Conservation (phyloP, 148 eudicot species). For the Arctostaphylos glauca region DNA sequence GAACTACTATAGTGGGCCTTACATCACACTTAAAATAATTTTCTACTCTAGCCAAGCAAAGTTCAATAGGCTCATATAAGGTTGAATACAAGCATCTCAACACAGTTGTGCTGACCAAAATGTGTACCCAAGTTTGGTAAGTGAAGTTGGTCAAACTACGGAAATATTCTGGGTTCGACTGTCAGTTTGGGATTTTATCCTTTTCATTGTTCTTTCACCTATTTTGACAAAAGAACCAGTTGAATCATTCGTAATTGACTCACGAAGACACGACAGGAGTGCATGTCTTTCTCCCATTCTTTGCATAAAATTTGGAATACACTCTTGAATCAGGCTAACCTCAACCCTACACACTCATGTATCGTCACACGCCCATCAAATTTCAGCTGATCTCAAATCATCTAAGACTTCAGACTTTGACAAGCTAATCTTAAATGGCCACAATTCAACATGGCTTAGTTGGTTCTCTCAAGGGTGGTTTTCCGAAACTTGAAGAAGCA, state of each 20-base stretch:
- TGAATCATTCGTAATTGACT: background rate
- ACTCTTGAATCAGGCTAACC: background rate
- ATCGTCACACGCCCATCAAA: background rate
- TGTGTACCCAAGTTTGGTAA: background rate
- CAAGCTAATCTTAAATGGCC: background rate
- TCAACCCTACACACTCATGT: background rate
- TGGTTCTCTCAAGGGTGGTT: background rate
- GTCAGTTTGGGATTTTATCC: background rate
- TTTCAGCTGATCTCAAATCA: background rate
- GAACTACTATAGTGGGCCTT: background rate
- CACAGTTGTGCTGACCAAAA: background rate
- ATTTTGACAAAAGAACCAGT: background rate
- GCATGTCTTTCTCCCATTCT: background rate
- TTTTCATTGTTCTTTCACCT: background rate
- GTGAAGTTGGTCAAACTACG: constrained; percentile 2
- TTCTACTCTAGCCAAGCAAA: background rate
- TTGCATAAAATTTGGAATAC: background rate
- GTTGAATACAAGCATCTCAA: background rate
- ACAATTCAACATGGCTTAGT: background rate
- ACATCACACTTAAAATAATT: background rate
- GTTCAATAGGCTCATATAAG: background rate
- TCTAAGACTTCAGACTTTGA: background rate
- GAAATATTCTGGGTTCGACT: background rate
- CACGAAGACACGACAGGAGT: background rate
- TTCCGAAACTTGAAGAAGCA: background rate